These are phyloP conservation scores for Truncatella angustata DNA, from an alignment of 2,329 filamentous ascomycete species.

Conservation along the genomic window DNA sequence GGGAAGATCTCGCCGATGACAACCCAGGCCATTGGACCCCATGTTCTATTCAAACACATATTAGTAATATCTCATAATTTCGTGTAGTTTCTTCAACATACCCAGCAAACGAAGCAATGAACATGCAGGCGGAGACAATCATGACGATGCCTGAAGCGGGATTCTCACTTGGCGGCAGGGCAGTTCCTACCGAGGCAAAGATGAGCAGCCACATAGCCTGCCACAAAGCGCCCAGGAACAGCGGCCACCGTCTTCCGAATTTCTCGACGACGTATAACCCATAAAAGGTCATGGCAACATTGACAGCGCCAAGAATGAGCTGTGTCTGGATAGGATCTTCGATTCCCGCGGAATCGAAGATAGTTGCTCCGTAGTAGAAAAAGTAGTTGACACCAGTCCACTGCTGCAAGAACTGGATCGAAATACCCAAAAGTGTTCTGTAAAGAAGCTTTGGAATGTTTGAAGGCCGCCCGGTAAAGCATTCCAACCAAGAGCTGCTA, in stretches of 20 bases:
- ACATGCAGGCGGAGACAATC: conserved; percentile 71
- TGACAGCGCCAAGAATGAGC: conserved; percentile 67
- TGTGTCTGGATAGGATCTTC: conserved; percentile 65
- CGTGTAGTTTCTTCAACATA: not conserved
- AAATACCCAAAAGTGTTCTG: conserved; percentile 61
- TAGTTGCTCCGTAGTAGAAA: conserved; percentile 64
- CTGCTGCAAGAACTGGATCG: conserved; percentile 66
- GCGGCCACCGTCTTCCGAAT: conserved; percentile 65
- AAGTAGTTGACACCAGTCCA: conserved; percentile 64
- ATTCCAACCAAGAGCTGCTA: conserved; percentile 54
- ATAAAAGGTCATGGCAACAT: conserved; percentile 64
- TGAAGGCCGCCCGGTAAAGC: conserved; percentile 53
- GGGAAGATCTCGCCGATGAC: conserved; percentile 67
- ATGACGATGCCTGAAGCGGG: not conserved
- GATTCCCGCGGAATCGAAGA: conserved; percentile 67
- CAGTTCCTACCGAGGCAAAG: conserved; percentile 58
- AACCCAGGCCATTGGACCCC: conserved; percentile 70
- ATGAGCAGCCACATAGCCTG: conserved; percentile 64
- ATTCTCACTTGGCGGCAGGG: conserved; percentile 37
- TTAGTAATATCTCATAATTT: not conserved
- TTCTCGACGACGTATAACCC: conserved; percentile 68
- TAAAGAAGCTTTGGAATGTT: conserved; percentile 58
- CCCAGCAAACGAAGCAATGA: conserved; percentile 67
- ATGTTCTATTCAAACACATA: conserved; percentile 41
- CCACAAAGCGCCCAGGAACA: conserved; percentile 66